Conservation (phyloP, 2,329 filamentous ascomycete genomes). For the Phyllosticta paracitricarpa region DNA sequence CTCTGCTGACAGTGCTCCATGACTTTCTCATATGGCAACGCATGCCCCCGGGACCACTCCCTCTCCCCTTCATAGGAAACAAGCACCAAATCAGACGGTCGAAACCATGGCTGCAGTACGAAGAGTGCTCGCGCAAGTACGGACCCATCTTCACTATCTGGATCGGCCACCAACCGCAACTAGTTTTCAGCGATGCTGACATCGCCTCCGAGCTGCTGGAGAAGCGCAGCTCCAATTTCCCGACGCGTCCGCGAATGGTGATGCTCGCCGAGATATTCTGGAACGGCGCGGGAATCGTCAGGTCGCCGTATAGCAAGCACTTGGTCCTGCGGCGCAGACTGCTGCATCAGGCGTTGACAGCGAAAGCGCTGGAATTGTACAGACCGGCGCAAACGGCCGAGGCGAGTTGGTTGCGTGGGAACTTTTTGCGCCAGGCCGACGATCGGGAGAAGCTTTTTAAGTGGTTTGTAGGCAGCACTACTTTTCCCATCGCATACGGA, state of each 20-base stretch:
- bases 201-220: constrained; percentile 38
- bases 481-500: constrained; percentile 43
- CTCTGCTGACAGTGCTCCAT: constrained; percentile 15
- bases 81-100: constrained; percentile 21
- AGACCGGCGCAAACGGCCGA: constrained; percentile 42
- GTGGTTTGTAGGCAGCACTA: constrained; percentile 40
- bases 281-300: constrained; percentile 35
- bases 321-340: constrained; percentile 37
- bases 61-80: constrained; percentile 36
- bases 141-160: constrained; percentile 41
- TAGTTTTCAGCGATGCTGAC: constrained; percentile 36
- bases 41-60: constrained; percentile 39
- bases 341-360: constrained; percentile 35
- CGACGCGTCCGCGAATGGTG: constrained; percentile 35
- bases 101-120: constrained; percentile 28
- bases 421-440: constrained; percentile 30
- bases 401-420: constrained; percentile 34
- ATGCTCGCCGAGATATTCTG: constrained; percentile 37
- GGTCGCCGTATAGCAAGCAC: constrained; percentile 40
- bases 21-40: constrained; percentile 25
- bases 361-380: constrained; percentile 35
- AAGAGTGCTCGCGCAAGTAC: constrained; percentile 35
- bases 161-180: constrained; percentile 36
- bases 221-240: constrained; percentile 36
- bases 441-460: constrained; percentile 39